Evolutionary conservation across 495 filamentous ascomycete genomes (phyloP), one percentile per base, ranked within the genome.

Genomic region (Talaromyces proteolyticus): DNA sequence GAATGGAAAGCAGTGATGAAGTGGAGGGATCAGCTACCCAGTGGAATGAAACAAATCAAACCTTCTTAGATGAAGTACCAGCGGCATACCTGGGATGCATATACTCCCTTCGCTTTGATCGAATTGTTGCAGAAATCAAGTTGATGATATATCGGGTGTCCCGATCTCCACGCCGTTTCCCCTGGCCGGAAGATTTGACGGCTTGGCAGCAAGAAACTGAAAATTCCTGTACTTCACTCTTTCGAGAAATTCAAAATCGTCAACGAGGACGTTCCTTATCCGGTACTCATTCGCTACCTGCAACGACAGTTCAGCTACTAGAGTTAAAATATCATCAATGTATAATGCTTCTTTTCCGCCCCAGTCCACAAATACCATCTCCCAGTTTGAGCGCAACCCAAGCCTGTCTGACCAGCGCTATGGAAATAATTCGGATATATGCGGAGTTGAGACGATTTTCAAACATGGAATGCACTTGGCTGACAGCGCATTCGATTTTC

Each of bases 91-190:
- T 29, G 43, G 23, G 22, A 1, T 26, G 6, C 22, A 45, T 45
- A 22, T 45, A 14, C 22, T 10, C 4, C 3, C 12, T 45, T 1
- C 43, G 43, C 1, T 45, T 45, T 17, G 43, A 45, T 21, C 21
- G 43, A 16, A 45, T 45, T 29, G 43, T 45, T 8, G 43, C 43
- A 11, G 43, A 45, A 21, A 45, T 45, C 23, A 45, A 45, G 16
- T 16, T 45, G 22, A 45, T 45, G 43, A 11, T 45, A 1, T 45
- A 45, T 19, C 43, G 43, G 1, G 43, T 45, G 12, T 10, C 43
- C 1, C 43, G 22, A 3, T 45, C 43, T 1, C 21, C 43, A 45
- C 6, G n/a, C 2, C 22, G 43, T 17, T 45, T 45, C 23, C 43
- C 43, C 12, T 45, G 43, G 43, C 43, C 43, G 1, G 4, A n/a